Evolutionary conservation across 1,284 basidiomycete genomes (phyloP).

Genomic region (Pseudomicrostroma phylloplanum): DNA sequence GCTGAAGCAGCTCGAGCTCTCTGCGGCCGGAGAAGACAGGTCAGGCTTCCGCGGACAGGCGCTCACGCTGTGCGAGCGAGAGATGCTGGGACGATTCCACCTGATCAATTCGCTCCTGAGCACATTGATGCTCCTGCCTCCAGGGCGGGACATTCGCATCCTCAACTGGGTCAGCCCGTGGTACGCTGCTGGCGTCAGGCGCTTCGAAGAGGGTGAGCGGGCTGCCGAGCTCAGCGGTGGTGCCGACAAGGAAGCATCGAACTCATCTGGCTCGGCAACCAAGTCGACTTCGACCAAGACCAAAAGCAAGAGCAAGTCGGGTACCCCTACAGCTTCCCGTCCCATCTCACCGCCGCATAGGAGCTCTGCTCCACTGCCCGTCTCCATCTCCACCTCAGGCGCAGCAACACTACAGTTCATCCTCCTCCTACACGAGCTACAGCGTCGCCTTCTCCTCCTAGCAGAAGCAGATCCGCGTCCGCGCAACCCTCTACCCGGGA

Average conservation of each 20-base stretch:
- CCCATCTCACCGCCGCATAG: not conserved
- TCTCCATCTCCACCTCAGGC: slow-evolving; percentile 21
- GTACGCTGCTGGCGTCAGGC: slow-evolving; percentile 33
- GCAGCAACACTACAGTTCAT: slow-evolving; percentile 30
- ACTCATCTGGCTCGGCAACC: not conserved
- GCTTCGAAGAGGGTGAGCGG: slow-evolving; percentile 20
- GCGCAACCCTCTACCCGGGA: slow-evolving; percentile 28
- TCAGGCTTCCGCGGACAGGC: not conserved
- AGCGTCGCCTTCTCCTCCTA: slow-evolving; percentile 31
- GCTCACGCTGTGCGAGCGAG: slow-evolving; percentile 10
- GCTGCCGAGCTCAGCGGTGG: not conserved
- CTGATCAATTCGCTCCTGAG: slow-evolving; percentile 38
- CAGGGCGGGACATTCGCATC: slow-evolving; percentile 37
- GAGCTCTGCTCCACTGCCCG: not conserved
- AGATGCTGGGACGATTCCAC: slow-evolving; percentile 36
- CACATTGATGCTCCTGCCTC: slow-evolving; percentile 32
- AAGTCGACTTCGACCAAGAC: not conserved
- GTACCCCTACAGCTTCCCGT: not conserved
- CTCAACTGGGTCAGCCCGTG: slow-evolving; percentile 35
- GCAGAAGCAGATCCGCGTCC: slow-evolving; percentile 38
- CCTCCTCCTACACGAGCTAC: slow-evolving; percentile 30
- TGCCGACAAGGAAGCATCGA: no score
- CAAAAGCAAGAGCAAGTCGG: not conserved
- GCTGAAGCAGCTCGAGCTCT: not conserved
- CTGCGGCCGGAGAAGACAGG: not conserved